Base-by-base conservation (phyloP, 331 rosid species). In the Malus hybrid region DNA sequence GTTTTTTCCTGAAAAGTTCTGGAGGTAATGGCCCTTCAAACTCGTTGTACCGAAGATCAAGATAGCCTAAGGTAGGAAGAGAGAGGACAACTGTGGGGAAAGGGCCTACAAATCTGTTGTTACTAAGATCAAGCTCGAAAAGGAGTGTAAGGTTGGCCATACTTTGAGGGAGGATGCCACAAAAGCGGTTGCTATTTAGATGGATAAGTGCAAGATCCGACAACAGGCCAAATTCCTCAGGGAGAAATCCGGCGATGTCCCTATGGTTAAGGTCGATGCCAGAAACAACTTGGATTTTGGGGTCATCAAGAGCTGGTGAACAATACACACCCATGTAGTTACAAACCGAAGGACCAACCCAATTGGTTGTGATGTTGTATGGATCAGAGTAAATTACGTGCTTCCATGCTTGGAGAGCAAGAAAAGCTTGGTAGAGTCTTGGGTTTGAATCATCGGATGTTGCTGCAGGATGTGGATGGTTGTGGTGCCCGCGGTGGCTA, bases 361-460 rank as follows among this genome's bases (percentile, higher is more conserved):
- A 92, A 59, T 81, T 87, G 80, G 81, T 4, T 73, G 97, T 94
- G 59, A 54, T 61, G 96, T 92, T 92, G 11, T 50, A 19, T 31
- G 99, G 97, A 81, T 92, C 99, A 0, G 97, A 94, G 77, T 92
- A 87, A 71, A 94, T 92, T 6, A 82, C 93, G 2, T 69, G 79
- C 76, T 88, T 94, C 99, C 97, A 94, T 74, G 97, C 96, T 82
- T 90, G 99, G 48, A 92, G 83, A 0, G 91, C 97, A 78, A 90
- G 84, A 79, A 87, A 92, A 34, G 99, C 93, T 19, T 33, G 86
- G 73, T 85, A 73, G 34, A 94, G 97, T 73, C 84, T 80, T 10
- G 88, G 83, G 83, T 92, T 87, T 22, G 76, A 71, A 44, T 31
- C n/a, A 10, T 54, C 64, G 2, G 64, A 32, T 31, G 64, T n/a